phyloP scores from a whole-genome alignment of 2,329 filamentous ascomycete species.

The Phialocephala sp. region DNA sequence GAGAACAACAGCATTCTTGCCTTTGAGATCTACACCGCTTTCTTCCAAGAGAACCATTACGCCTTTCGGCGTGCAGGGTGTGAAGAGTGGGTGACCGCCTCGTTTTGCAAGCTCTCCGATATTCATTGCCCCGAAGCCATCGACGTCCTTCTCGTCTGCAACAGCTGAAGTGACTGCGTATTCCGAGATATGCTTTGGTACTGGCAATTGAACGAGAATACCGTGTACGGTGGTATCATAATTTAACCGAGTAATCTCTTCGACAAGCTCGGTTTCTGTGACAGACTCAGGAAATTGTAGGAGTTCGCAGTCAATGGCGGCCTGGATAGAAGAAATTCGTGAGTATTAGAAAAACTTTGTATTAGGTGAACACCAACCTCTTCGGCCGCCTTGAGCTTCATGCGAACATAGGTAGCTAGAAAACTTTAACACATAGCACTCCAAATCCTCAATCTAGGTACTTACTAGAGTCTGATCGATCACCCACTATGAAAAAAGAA shows the following conservation, averaged over 20 bases:
- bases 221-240: constrained; percentile 86
- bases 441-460: constrained; percentile 23
- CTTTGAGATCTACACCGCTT: constrained; percentile 79
- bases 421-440: constrained; percentile 30
- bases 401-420: constrained; percentile 94
- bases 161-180: constrained; percentile 90
- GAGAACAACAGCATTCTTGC: constrained; percentile 93
- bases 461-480: constrained; percentile 90
- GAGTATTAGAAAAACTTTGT: not conserved
- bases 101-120: constrained; percentile 97
- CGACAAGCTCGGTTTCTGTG: constrained; percentile 83
- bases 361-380: constrained; percentile 64
- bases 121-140: constrained; percentile 92
- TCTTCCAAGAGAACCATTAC: constrained; percentile 92
- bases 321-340: constrained; percentile 55
- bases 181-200: constrained; percentile 90
- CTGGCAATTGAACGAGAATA: constrained; percentile 90
- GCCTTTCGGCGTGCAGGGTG: constrained; percentile 95
- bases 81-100: constrained; percentile 86
- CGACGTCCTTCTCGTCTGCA: constrained; percentile 93
- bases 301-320: constrained; percentile 87
- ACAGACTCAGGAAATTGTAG: constrained; percentile 83
- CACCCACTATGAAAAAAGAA: constrained; percentile 68
- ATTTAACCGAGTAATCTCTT: constrained; percentile 82
- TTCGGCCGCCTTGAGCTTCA: constrained; percentile 97